Base-by-base conservation (phyloP, 2,329 filamentous ascomycete species). In the Coleophoma eucalyptorum region DNA sequence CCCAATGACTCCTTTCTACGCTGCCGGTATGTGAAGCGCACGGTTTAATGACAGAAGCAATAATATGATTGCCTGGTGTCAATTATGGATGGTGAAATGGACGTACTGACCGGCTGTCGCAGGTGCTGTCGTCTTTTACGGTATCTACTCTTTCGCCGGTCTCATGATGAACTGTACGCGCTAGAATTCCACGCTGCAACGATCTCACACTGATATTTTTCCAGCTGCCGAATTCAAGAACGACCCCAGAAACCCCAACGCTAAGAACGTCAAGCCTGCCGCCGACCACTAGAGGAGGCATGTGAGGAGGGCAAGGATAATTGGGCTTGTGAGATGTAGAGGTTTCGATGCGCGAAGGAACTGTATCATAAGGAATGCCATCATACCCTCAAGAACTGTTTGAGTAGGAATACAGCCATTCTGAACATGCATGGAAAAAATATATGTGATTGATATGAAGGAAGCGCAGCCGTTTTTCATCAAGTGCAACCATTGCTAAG, bases 161-260 rank as follows among this genome's bases (percentile, higher is more conserved):
- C 75, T 82, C 65, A 81, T 96, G 77, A 84, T 87, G 76, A 77
- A 83, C 70, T 82, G 93, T 97, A 84, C 72, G 84, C 81, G 72
- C 67, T 26, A 26, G 46, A 41, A 16, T 19, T 52, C 54, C 46
- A 46, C 19, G 48, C 19, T 20, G 43, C 50, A 45, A 57, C 20
- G 32, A 46, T 20, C 32, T 45, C 3, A 43, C 11, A 18, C 32
- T 18, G 13, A 45, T 49, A 46, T 46, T 33, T 47, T 45, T 53
- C 58, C 64, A 97, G 93, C 84, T 78, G 89, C 89, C 65, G 90
- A 97, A 78, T 97, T 83, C 84, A 95, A 92, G 86, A 95, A 96
- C 80, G 93, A 97, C 76, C 90, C 92, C 61, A 86, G 92, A 73
- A 97, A 97, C 83, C 85, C 84, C 60, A 76, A 78, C 49, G 65